These are phyloP conservation scores for Psilocybe tampanensis DNA, from an alignment of 768 basidiomycete genomes.

Conservation along the genomic window DNA sequence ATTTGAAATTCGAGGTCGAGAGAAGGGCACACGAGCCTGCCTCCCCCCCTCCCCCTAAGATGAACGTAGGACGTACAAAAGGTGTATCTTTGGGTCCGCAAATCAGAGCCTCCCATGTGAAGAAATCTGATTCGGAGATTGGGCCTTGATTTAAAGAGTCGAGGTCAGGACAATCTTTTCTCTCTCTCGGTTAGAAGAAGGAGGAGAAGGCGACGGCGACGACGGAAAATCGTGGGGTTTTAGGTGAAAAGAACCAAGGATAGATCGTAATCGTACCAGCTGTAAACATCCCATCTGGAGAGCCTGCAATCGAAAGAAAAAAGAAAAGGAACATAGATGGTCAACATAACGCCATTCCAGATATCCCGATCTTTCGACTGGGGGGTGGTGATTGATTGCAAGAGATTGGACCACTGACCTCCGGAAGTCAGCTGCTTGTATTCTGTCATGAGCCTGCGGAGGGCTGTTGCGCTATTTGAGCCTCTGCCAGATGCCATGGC, in stretches of 20 bases:
- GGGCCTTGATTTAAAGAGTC: slow-evolving; percentile 58
- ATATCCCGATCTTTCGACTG: no score
- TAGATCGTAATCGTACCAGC: slow-evolving; percentile 57
- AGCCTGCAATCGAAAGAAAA: slow-evolving; percentile 49
- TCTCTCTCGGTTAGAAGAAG: no score
- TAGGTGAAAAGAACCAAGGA: neutral
- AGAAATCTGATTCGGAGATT: slow-evolving; percentile 90
- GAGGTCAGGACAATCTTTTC: neutral
- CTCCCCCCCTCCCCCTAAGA: no score
- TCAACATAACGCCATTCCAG: neutral
- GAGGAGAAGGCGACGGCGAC: no score
- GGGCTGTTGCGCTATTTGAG: slow-evolving; percentile 67
- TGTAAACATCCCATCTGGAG: slow-evolving; percentile 96
- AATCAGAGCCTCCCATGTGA: slow-evolving; percentile 95
- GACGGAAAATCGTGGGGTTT: neutral
- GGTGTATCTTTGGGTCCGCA: slow-evolving; percentile 94
- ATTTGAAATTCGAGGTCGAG: no score
- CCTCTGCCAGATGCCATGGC: slow-evolving; percentile 31
- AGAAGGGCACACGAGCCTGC: no score
- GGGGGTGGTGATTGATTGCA: no score
- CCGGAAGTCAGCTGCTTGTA: slow-evolving; percentile 85
- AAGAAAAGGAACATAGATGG: neutral
- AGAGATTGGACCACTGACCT: slow-evolving; percentile 42
- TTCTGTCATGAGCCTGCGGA: slow-evolving; percentile 90
- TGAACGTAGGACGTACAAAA: slow-evolving; percentile 84